phyloP scores from a whole-genome alignment of 2,329 filamentous ascomycete species.

The Colletotrichum sp. region DNA sequence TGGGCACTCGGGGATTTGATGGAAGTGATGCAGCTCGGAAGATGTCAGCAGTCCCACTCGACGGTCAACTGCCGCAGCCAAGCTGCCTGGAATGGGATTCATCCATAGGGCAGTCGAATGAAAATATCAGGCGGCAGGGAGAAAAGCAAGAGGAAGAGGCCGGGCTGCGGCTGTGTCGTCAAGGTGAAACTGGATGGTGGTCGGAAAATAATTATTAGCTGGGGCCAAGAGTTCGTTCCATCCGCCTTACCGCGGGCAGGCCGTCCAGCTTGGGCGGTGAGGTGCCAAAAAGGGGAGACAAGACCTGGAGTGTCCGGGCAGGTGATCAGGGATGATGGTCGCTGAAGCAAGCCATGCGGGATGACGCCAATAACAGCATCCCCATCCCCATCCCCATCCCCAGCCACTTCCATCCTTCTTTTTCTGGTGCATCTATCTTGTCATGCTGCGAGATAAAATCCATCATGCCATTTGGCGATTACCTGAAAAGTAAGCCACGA shows the following conservation, averaged over 20 bases:
- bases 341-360: not conserved
- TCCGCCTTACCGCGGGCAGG: not conserved
- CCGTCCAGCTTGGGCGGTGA: not conserved
- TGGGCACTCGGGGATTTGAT: not conserved
- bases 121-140: not conserved
- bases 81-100: not conserved
- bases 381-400: not conserved
- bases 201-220: constrained; percentile 10
- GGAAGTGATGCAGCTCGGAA: not conserved
- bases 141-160: not conserved
- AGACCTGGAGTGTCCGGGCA: not conserved
- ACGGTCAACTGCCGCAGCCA: not conserved
- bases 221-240: constrained; percentile 7
- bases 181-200: not conserved
- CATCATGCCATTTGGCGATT: not conserved
- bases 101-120: not conserved
- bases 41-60: not conserved
- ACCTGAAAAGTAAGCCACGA: not conserved
- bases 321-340: not conserved
- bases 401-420: not conserved
- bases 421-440: not conserved
- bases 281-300: not conserved
- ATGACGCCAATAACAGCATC: constrained; percentile 4
- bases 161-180: not conserved
- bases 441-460: not conserved